Base-by-base conservation (phyloP, 75 land plant genomes). In the Selaginella tamariscina region DNA sequence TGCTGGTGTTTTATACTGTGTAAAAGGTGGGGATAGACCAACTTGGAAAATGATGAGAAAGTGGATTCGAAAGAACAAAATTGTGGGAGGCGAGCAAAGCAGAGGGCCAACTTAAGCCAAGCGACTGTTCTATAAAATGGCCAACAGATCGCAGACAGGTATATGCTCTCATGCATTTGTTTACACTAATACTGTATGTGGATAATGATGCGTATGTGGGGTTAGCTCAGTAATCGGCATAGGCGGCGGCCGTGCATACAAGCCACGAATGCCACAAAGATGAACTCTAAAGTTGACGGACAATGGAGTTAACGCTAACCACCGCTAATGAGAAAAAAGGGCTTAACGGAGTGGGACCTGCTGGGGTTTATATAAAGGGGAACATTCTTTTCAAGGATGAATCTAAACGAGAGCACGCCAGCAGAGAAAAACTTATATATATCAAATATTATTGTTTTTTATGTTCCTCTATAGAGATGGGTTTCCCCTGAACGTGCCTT, bases 51-150 rank as follows among this genome's bases (percentile, higher is more conserved):
- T 39, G 49, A 39, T 39, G 49, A 39, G 49, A 5, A 39, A 39
- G 15, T 15, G 15, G 15, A 39, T 5, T 39, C 49, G 11, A 15
- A 5, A 39, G 49, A 39, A 39, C 15, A 15, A 39, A 39, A 39
- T 5, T 39, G 49, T 5, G 15, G 49, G 49, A 39, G 15, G 15
- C 5, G 15, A 39, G 49, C 49, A 15, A 15, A 15, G 49, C 49
- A 39, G 49, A 39, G 49, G 11, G 15, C 11, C 49, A 39, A 5
- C 5, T 15, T 5, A 39, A 39, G 49, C 49, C 5, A 15, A 5
- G 49, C 49, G 5, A 39, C 49, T 39, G 49, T 39, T 39, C 49
- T 39, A 39, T 39, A 39, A 39, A 39, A 39, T 39, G 49, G 49
- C 5, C 49, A 39, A 39, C 11, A 15, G 49, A 15, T 5, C 11